Evolutionary conservation across 2,329 filamentous ascomycete species (phyloP).

Genomic region (Seiridium cupressi): DNA sequence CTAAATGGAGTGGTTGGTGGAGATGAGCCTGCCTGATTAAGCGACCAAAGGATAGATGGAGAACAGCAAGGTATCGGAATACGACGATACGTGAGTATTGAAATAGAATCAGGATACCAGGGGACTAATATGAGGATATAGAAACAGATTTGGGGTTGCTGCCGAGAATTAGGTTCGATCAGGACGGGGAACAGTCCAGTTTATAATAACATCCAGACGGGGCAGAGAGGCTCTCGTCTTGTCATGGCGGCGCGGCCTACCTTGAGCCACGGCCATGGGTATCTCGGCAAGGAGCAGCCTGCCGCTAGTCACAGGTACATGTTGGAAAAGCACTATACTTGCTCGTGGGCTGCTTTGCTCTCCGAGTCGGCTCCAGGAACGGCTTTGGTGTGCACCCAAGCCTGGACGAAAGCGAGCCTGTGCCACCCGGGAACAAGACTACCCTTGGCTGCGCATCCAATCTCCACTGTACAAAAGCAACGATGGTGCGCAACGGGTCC

Average conservation of each 20-base stretch:
- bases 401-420: neutral
- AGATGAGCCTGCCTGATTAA: conserved; percentile 21
- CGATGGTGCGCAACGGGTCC: neutral
- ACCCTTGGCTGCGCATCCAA: neutral
- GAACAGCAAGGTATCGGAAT: neutral
- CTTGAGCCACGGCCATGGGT: neutral
- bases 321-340: conserved; percentile 1
- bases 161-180: neutral
- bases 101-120: neutral
- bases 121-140: too few species aligned
- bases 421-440: neutral
- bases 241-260: neutral
- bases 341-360: neutral
- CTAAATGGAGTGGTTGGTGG: conserved; percentile 24
- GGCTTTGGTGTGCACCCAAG: neutral
- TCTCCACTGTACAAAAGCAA: neutral
- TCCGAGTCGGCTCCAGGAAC: neutral
- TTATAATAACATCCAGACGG: neutral
- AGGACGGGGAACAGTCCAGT: neutral
- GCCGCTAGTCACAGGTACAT: neutral
- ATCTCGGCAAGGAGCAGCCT: neutral
- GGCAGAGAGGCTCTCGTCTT: neutral
- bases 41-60: neutral
- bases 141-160: neutral
- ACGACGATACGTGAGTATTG: neutral